Evolutionary conservation across 2,329 filamentous ascomycete species (phyloP), one percentile per base, ranked within the genome.

Genomic region (Paramyrothecium sp.): DNA sequence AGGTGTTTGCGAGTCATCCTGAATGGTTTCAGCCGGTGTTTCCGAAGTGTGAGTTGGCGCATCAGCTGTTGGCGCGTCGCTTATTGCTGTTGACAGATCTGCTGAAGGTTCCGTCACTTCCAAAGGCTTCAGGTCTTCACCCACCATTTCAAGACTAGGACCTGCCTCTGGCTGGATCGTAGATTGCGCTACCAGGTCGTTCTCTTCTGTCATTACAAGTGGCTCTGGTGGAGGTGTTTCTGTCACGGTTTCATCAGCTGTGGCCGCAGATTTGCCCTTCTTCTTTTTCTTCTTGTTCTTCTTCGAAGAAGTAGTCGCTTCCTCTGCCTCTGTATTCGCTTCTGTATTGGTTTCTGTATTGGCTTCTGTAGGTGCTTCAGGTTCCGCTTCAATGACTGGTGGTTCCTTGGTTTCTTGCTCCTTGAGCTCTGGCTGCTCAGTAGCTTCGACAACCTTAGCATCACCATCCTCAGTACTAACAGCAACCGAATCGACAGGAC

Each of bases 211-310:
- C 12, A 20, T 46, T 7, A 49, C 5, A 21, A 16, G 19, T 13
- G 47, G 47, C 20, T 49, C 47, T 4, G 20, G 54, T 12, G 53
- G 26, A n/a, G 50, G 17, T 22, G 47, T 22, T 19, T 56, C 33
- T 19, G 16, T 10, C 17, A 21, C 47, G 16, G 47, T 13, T n/a
- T 49, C 47, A 13, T 49, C 38, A 33, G 17, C 22, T 10, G 46
- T 19, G 13, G 59, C 60, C 30, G 52, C 50, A 33, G 65, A 61
- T 53, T 66, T 67, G 54, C 64, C 65, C 63, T 72, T 70, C 60
- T 73, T 71, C 53, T 67, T 69, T 59, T 57, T 64, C 55, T 65
- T 69, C 61, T 65, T 68, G 17, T 12, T 38, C 34, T 41, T 47
- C 20, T 57, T 55, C 3, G 26, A 2, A 22, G 58, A 26, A 30